phyloP scores from a whole-genome alignment of 768 basidiomycete species.

The Lactarius sp. region DNA sequence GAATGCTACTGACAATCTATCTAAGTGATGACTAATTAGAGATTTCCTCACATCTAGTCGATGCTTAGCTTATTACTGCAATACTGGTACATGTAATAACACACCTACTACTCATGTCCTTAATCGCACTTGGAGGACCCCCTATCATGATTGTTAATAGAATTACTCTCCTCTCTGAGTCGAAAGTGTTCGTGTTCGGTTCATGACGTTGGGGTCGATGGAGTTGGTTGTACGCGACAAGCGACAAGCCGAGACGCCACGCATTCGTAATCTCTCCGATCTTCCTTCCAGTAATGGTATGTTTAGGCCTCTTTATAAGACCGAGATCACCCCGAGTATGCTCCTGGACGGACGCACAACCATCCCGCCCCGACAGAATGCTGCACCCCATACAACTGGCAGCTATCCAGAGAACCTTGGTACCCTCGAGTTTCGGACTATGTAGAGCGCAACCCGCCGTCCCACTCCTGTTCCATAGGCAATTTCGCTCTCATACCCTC shows the following conservation, averaged over 20 bases:
- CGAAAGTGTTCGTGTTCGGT: neutral
- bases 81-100: slow-evolving; percentile 11
- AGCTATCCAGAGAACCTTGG: neutral
- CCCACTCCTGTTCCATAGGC: neutral
- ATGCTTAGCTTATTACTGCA: slow-evolving; percentile 11
- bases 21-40: slow-evolving; percentile 18
- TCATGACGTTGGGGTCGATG: no score
- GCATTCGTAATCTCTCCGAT: neutral
- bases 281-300: neutral
- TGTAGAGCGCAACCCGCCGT: neutral
- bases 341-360: neutral
- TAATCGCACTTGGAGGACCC: slow-evolving; percentile 5
- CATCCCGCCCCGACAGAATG: no score
- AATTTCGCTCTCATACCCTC: neutral
- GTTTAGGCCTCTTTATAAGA: neutral
- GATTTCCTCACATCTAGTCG: neutral
- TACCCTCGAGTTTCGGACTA: neutral
- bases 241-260: neutral
- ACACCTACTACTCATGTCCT: slow-evolving; percentile 1
- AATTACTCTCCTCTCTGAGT: neutral
- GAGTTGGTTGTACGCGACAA: neutral
- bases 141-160: neutral
- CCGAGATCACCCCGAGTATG: neutral
- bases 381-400: slow-evolving; percentile 3
- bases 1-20: slow-evolving; percentile 1